These are phyloP conservation scores for Limonium bicolor DNA, from an alignment of 148 eudicot genomes.

Conservation along the genomic window DNA sequence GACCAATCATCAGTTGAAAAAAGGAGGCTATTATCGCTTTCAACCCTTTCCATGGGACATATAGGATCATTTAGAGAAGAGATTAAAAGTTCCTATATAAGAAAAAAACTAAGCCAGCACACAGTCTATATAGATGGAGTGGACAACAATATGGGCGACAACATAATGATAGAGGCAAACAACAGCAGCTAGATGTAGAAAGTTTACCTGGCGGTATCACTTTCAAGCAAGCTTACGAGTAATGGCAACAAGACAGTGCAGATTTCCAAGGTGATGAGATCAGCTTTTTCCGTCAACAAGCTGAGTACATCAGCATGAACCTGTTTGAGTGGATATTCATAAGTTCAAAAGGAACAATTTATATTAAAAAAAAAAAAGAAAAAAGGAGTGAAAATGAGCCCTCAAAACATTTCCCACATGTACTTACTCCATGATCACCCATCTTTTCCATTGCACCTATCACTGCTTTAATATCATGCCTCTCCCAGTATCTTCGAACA, in stretches of 20 bases:
- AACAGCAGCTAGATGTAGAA: no score
- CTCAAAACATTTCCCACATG: slow-evolving; percentile 5
- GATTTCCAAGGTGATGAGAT: slow-evolving; percentile 67
- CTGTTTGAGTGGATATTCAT: slow-evolving; percentile 24
- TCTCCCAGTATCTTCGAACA: slow-evolving; percentile 67
- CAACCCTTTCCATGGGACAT: no score
- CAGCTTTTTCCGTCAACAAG: slow-evolving; percentile 59
- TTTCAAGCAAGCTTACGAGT: slow-evolving; percentile 62
- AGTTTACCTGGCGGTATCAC: slow-evolving; percentile 77
- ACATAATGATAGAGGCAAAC: no score
- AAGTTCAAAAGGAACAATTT: slow-evolving; percentile 1
- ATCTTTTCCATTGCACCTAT: slow-evolving; percentile 64
- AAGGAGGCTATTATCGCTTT: no score
- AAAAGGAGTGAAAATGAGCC: neutral
- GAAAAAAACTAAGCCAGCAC: no score
- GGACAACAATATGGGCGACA: no score
- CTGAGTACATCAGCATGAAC: slow-evolving; percentile 78
- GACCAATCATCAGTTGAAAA: no score
- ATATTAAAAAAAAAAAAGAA: neutral
- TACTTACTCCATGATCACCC: slow-evolving; percentile 79
- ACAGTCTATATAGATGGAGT: no score
- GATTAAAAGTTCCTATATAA: no score
- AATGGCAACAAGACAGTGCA: slow-evolving; percentile 71
- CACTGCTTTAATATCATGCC: slow-evolving; percentile 84
- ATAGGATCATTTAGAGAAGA: no score